Evolutionary conservation across 371 early-diverging fungal species (phyloP), one percentile per base, ranked within the genome.

Genomic region (Mortierella sp.): DNA sequence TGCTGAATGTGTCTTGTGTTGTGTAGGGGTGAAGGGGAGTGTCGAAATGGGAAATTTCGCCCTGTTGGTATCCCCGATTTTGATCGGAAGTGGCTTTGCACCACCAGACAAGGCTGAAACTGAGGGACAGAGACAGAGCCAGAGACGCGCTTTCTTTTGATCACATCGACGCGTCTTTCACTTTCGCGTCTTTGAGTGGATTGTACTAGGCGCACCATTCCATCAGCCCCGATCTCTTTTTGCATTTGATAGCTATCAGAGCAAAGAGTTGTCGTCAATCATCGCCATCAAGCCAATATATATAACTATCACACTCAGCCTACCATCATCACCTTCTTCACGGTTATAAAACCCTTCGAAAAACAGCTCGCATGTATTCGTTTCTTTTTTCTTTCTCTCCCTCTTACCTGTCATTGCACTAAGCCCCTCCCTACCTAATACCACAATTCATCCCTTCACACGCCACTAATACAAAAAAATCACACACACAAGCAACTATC

Each of bases 71-170:
- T 8, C 34, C 71, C 41, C 64, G 63, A 24, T 19, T 24, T 24
- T 14, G 71, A 68, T 63, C 77, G 77, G 77, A 43, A 48, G 77
- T 77, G 77, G 77, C 77, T 77, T 77, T 71, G 66, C 66, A 39
- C 66, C 5, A 22, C 5, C 4, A 64, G 64, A 64, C 67, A 31
- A 40, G 64, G 40, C 39, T 53, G 53, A 13, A 24, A 53, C 1
- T 24, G 22, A 53, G n/a, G n/a, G n/a, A n/a, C n/a, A n/a, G n/a
- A n/a, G n/a, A n/a, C n/a, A n/a, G n/a, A n/a, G 24, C 11, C 44
- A 45, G 48, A 47, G 47, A 26, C 31, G 48, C 5, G 24, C 22
- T 66, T 52, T 39, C 47, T 6, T 47, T 45, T 58, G n/a, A n/a
- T n/a, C n/a, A n/a, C n/a, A n/a, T n/a, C n/a, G n/a, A n/a, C n/a